Conservation (phyloP, 257 asterid species). For the Jaltomata sinuosa region DNA sequence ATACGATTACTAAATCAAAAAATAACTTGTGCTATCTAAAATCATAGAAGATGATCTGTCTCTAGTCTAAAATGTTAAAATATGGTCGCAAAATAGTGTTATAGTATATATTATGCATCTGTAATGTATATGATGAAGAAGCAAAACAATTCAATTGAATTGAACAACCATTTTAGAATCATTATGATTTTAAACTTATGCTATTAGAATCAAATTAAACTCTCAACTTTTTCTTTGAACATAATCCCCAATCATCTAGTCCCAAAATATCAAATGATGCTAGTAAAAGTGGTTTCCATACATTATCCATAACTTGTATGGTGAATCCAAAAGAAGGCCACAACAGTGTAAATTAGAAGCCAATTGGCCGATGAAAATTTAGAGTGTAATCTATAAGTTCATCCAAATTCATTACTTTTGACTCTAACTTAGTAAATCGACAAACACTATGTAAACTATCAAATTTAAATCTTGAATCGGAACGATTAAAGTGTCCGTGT, state of each 20-base stretch:
- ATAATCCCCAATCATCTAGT: background rate
- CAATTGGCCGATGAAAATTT: background rate
- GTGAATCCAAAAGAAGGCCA: background rate
- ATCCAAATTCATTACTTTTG: too few species aligned
- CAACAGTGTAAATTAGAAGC: background rate
- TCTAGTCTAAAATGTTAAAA: background rate
- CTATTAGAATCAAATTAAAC: background rate
- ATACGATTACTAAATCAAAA: background rate
- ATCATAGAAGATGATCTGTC: too few species aligned
- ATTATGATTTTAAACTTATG: background rate
- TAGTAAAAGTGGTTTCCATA: background rate
- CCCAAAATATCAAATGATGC: background rate
- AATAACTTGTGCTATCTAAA: background rate
- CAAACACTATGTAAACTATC: background rate
- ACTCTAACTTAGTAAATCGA: background rate
- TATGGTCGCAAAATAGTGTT: background rate
- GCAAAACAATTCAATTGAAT: background rate
- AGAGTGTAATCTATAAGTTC: background rate
- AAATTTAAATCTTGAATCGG: background rate
- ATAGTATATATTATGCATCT: too few species aligned
- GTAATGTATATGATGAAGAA: background rate
- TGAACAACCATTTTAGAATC: background rate
- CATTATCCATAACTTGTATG: background rate
- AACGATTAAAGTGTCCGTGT: constrained; percentile 1
- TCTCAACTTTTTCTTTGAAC: background rate